These are phyloP conservation scores for Geranomyces michiganensis DNA, from an alignment of 192 early-diverging fungal species.

Conservation along the genomic window DNA sequence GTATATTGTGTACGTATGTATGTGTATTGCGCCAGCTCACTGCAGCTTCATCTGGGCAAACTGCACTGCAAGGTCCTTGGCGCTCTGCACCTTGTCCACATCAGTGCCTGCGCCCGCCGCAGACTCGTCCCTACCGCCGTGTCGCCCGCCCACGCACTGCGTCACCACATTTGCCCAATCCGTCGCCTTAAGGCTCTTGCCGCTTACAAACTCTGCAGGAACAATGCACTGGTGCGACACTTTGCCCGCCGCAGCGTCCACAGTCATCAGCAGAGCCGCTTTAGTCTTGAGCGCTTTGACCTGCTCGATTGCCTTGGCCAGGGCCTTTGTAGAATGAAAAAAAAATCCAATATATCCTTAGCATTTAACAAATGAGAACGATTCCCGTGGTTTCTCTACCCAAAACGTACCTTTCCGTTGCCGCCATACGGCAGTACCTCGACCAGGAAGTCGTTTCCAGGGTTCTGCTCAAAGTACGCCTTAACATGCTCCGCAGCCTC, in stretches of 20 bases:
- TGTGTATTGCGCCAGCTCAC: no score
- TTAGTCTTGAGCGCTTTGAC: conserved; percentile 83
- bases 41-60: conserved; percentile 55
- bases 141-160: conserved; percentile 84
- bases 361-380: no score
- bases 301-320: conserved; percentile 74
- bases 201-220: conserved; percentile 57
- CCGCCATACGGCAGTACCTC: conserved; percentile 69
- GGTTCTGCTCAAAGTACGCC: conserved; percentile 67
- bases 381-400: no score
- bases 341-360: neutral
- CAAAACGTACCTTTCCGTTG: conserved; percentile 68
- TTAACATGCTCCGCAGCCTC: conserved; percentile 79
- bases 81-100: conserved; percentile 68
- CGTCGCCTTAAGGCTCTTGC: conserved; percentile 82
- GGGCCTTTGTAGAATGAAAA: conserved; percentile 47
- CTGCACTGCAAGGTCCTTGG: conserved; percentile 69
- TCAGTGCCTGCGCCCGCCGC: conserved; percentile 88
- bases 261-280: conserved; percentile 82
- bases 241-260: conserved; percentile 66
- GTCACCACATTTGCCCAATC: conserved; percentile 91
- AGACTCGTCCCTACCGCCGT: conserved; percentile 91
- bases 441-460: conserved; percentile 62
- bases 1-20: no score
- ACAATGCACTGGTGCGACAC: conserved; percentile 86